Base-by-base conservation (phyloP, 177 flowering plant genomes). In the Telopea speciosissima region DNA sequence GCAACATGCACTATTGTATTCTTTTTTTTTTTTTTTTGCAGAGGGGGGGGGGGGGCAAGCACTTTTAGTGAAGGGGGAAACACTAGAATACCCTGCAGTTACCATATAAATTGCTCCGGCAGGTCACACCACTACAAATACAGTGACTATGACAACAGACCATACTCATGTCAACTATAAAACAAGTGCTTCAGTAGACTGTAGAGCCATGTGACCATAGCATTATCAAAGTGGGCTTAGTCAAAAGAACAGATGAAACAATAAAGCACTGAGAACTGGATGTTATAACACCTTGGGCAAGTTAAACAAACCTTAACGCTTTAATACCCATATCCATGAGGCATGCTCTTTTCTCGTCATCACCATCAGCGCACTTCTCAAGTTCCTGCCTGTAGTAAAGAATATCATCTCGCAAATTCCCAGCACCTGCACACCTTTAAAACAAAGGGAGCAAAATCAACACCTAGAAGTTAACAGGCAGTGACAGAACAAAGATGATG, bases 401-500 rank as follows among this genome's bases (percentile, higher is more conserved):
- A 73, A 94, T 89, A 78, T 94, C 97, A 62, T 90, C 91, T 69
- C 89, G 80, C 67, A 92, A 73, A 81, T 90, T 88, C 64, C 97
- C 98, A 69, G 98, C 96, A 54, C 97, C 98, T 22, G 92, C 86
- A 84, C 98, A 92, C 87, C 98, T 94, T 25, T 74, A 66, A 56
- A 74, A 68, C 40, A 58, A 33, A 52, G 28, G 67, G 12, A 65
- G 61, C 13, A 24, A 52, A 28, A 63, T 63, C 66, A 63, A 31
- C n/a, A 28, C n/a, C 21, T 5, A 8, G 7, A 72, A 71, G 62
- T 49, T 67, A 67, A 44, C 4, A 19, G 23, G 23, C 10, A 31
- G 6, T 40, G 28, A 66, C 2, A 66, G 44, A 1, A 66, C 3
- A 13, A 66, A 66, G 36, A 14, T 40, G 44, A 13, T 66, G 16